These are phyloP conservation scores for Massarina eburnea DNA, from an alignment of 2,329 filamentous ascomycete genomes.

Conservation along the genomic window DNA sequence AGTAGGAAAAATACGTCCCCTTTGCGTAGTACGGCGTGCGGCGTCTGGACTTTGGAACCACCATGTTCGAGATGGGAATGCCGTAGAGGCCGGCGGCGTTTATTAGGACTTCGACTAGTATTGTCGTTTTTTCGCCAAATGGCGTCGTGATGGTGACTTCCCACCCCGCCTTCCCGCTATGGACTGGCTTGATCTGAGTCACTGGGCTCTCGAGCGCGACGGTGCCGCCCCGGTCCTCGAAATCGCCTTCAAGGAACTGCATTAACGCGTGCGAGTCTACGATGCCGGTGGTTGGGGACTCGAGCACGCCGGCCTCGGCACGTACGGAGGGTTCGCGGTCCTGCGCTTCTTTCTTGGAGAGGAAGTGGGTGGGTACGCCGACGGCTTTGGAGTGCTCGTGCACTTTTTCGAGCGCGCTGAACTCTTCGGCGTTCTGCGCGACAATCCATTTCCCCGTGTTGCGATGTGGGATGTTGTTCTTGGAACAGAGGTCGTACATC, in stretches of 20 bases:
- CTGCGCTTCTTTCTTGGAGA: conserved; percentile 63
- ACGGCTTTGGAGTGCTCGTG: conserved; percentile 57
- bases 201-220: conserved; percentile 71
- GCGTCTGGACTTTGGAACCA: conserved; percentile 62
- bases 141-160: conserved; percentile 57
- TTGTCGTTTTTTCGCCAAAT: conserved; percentile 50
- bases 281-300: conserved; percentile 84
- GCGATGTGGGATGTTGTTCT: conserved; percentile 67
- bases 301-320: conserved; percentile 73
- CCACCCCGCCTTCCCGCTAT: conserved; percentile 66
- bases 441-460: conserved; percentile 94
- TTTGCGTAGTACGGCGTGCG: conserved; percentile 79
- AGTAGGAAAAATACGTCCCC: conserved; percentile 91
- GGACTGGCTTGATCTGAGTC: conserved; percentile 57
- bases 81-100: conserved; percentile 86
- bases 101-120: conserved; percentile 76
- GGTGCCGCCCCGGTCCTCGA: conserved; percentile 76
- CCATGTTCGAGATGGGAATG: conserved; percentile 76
- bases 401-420: conserved; percentile 60
- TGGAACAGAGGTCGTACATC: conserved; percentile 76
- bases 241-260: conserved; percentile 73
- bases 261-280: conserved; percentile 85
- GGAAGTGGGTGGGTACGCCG: conserved; percentile 71
- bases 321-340: conserved; percentile 73
- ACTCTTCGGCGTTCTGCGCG: conserved; percentile 75